Evolutionary conservation across 345 rosid species (phyloP), one percentile per base, ranked within the genome.

Genomic region (Salix brachista): DNA sequence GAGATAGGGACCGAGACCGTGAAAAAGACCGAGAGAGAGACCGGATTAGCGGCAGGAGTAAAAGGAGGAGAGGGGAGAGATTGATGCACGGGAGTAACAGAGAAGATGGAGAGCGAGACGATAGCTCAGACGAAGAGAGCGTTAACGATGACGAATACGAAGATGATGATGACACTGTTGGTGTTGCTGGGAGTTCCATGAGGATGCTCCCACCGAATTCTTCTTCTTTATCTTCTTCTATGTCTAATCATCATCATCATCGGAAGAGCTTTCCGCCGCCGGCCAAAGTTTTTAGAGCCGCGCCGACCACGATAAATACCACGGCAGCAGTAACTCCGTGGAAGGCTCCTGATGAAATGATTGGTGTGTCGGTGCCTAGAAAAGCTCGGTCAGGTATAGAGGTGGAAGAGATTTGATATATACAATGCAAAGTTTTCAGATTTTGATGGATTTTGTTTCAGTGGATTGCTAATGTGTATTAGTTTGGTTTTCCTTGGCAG

Each of bases 321-420:
- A 48, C 75, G 21, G 13, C 74, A 18, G n/a, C 77, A 56, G 67
- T 56, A 4, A 28, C 77, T 1, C 84, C 84, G 1, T 91, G 97
- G 97, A 92, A 91, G 77, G 90, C 95, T 16, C 88, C 91, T 14
- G 99, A 92, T 61, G 99, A 96, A 86, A 91, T 96, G 98, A 96
- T 96, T 83, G 94, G 98, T 19, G 97, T 94, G 56, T 86, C 97
- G 77, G 99, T 96, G 67, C 99, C 99, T 76, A 84, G 99, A 84
- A 96, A 94, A 92, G 99, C 99, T 87, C 98, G 99, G 89, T 91
- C 99, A 94, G 99, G 99, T 96, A 92, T 87, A 85, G 97, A 87
- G 88, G 93, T 90, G 93, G 94, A 91, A 83, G 81, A 82, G 81
- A 83, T 76, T 84, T 66, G 44, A 50, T 74, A 19, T 65, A 14